Conservation (phyloP, 2,329 filamentous ascomycete species). For the Verticillium dahliae region DNA sequence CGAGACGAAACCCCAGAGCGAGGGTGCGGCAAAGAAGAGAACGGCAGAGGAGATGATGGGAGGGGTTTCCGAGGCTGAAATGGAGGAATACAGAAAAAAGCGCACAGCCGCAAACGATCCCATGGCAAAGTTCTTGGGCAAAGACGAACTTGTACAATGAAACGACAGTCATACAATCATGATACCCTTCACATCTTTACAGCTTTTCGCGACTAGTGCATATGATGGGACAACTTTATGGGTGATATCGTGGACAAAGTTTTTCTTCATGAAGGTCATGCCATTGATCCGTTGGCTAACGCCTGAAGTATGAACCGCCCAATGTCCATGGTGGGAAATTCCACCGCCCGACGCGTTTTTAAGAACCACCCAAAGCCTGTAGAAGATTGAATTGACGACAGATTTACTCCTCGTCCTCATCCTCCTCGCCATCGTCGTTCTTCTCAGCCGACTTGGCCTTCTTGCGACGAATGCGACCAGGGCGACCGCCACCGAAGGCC, state of each 20-base stretch:
- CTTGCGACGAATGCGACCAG: constrained; percentile 98
- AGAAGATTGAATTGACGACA: constrained; percentile 13
- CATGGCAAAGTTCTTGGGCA: constrained; percentile 76
- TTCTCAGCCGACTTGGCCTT: constrained; percentile 96
- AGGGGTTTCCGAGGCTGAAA: constrained; percentile 73
- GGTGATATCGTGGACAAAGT: not conserved
- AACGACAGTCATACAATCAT: not conserved
- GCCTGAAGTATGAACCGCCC: constrained; percentile 43
- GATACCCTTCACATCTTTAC: constrained; percentile 11
- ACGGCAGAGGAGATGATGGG: constrained; percentile 72
- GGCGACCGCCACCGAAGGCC: constrained; percentile 94
- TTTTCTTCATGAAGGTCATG: constrained; percentile 25
- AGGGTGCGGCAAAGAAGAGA: constrained; percentile 54
- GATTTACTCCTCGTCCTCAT: constrained; percentile 74
- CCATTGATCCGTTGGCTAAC: constrained; percentile 43
- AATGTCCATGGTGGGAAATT: constrained; percentile 30
- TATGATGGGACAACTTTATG: not conserved
- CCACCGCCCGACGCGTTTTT: constrained; percentile 18
- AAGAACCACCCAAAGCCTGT: constrained; percentile 11
- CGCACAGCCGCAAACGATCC: constrained; percentile 71
- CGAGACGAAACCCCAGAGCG: constrained; percentile 21
- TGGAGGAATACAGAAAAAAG: constrained; percentile 79
- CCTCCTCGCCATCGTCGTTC: constrained; percentile 71
- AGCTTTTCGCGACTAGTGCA: not conserved
- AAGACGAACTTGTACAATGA: constrained; percentile 55